Conservation (phyloP, 2,329 filamentous ascomycete species). For the Sarocladium kiliense region DNA sequence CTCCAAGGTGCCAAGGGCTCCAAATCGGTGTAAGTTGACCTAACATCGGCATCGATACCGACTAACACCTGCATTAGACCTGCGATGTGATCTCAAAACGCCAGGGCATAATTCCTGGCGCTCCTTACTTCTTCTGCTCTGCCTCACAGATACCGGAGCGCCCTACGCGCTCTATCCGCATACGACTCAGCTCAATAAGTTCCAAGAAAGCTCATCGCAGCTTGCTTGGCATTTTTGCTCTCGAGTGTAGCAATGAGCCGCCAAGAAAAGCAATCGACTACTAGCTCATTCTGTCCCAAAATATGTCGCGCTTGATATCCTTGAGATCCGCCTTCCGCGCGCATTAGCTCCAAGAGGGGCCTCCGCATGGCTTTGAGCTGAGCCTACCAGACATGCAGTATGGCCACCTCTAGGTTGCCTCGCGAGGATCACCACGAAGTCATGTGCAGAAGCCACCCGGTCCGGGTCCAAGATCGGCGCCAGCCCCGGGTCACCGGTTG, state of each 20-base stretch:
- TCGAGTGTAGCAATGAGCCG: not conserved
- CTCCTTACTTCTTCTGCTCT: too few species aligned
- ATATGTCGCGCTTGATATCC: not conserved
- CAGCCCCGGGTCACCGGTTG: conserved; percentile 3
- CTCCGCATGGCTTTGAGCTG: not conserved
- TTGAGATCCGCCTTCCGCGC: not conserved
- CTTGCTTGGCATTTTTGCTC: too few species aligned
- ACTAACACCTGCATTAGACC: too few species aligned
- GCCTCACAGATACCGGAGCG: too few species aligned
- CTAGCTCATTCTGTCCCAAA: not conserved
- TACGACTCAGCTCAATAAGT: too few species aligned
- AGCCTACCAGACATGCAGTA: not conserved
- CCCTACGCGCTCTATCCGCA: too few species aligned
- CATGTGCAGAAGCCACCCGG: not conserved
- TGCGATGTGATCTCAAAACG: too few species aligned
- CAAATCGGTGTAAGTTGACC: too few species aligned
- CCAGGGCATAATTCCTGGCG: too few species aligned
- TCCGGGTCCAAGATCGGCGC: not conserved
- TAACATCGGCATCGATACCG: too few species aligned
- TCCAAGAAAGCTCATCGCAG: too few species aligned
- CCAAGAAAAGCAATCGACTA: not conserved
- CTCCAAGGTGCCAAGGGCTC: too few species aligned
- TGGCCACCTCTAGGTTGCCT: not conserved
- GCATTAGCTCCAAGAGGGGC: not conserved
- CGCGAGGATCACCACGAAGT: not conserved